Evolutionary conservation across 768 basidiomycete genomes (phyloP), one percentile per base, ranked within the genome.

Genomic region (Russula olivacea): DNA sequence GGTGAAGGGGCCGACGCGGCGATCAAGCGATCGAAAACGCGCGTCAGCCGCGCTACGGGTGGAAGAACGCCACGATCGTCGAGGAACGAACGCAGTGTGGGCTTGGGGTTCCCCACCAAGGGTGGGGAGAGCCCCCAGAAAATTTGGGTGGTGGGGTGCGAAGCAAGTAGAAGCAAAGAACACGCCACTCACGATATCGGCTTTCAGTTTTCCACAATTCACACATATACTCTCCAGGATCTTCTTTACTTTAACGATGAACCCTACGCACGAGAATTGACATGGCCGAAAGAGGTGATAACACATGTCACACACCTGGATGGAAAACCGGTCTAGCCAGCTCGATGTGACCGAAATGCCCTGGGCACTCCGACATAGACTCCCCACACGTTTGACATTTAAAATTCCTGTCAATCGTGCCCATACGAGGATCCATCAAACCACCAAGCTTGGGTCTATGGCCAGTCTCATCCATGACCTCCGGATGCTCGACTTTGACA

Each of bases 371-470:
- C 19, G 93, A 88, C 95, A 98, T 98, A n/a, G 95, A 96, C 81
- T 99, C 97, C 68, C 94, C 95, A 74, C 97, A 98, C 32, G 97
- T 98, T 79, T 98, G 94, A 74, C 97, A 99, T 79, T 98, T 98
- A 79, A 96, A 95, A 74, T 95, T 94, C 68, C 93, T 82, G 79
- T 95, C 93, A 70, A 95, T 96, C 32, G 93, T 99, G 43, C 97
- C 97, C 89, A 98, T 93, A 63, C 93, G 86, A 55, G 95, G 93
- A 77, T 99, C 97, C 89, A 96, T 96, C 72, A 99, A 79, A 51
- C 97, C 97, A 53, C 93, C 94, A 28, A 85, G 79, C 78, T 97
- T 98, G 28, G 92, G 91, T 72, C 87, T 89, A 71, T 89, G 89
- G 1, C 87, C 91, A 21, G 87, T 77, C 74, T 99, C 97, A 70